Evolutionary conservation across 371 early-diverging fungal genomes (phyloP).

Genomic region (Actinomucor elegans): DNA sequence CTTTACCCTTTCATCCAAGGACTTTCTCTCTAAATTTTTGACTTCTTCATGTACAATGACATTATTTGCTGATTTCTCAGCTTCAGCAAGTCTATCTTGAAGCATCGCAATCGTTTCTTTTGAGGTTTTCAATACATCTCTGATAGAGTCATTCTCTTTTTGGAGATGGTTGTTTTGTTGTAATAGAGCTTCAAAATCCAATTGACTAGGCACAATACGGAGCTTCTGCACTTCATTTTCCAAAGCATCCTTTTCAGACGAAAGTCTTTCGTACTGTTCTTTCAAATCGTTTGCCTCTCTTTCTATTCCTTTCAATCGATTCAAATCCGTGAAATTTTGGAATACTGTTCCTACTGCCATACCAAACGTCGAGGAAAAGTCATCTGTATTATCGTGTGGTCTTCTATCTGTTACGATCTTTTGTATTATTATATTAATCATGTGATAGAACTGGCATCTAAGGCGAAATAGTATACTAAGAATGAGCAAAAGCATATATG

Average conservation of each 20-base stretch:
- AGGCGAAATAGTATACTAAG: background rate
- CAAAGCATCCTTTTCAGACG: conserved; percentile 23
- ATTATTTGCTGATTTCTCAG: background rate
- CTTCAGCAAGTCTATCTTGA: conserved; percentile 6
- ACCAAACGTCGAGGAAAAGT: conserved; percentile 35
- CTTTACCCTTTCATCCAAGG: conserved; percentile 7
- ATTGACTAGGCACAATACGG: conserved; percentile 16
- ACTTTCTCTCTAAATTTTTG: background rate
- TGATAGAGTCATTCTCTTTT: conserved; percentile 26
- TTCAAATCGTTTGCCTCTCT: conserved; percentile 50
- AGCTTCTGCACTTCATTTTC: conserved; percentile 19
- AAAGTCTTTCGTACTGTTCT: conserved; percentile 21
- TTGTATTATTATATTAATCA: conserved; percentile 73
- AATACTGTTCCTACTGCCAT: conserved; percentile 48
- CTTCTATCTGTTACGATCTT: conserved; percentile 80
- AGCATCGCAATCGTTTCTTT: conserved; percentile 30
- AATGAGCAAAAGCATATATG: background rate
- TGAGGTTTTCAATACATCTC: conserved; percentile 27
- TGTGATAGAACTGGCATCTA: conserved; percentile 68
- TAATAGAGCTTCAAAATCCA: conserved; percentile 11
- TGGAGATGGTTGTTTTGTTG: conserved; percentile 12
- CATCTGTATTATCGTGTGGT: conserved; percentile 43
- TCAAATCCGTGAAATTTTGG: conserved; percentile 69
- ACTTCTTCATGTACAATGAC: background rate
- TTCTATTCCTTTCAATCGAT: conserved; percentile 57